Evolutionary conservation across 2,329 filamentous ascomycete genomes (phyloP).

Genomic region (Dissoconium aciculare): DNA sequence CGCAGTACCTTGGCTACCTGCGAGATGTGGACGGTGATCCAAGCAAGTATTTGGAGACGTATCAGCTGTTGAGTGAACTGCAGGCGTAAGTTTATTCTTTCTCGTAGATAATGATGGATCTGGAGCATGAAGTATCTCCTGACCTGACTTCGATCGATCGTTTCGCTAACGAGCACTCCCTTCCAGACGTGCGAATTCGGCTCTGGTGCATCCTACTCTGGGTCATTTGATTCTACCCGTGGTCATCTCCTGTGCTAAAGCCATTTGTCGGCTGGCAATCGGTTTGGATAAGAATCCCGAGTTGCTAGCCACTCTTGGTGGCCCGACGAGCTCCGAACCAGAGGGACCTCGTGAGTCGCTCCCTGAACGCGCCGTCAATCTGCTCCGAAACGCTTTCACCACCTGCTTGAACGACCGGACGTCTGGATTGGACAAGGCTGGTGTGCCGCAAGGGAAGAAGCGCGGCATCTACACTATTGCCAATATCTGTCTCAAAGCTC

Average conservation of each 20-base stretch:
- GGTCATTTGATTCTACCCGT: constrained; percentile 72
- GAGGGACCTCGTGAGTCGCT: constrained; percentile 58
- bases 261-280: constrained; percentile 70
- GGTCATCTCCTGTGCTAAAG: constrained; percentile 65
- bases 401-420: constrained; percentile 73
- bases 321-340: constrained; percentile 18
- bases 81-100: constrained; percentile 38
- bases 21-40: constrained; percentile 68
- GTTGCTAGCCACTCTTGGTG: constrained; percentile 47
- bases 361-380: constrained; percentile 75
- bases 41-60: constrained; percentile 58
- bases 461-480: constrained; percentile 81
- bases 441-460: constrained; percentile 67
- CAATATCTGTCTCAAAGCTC: constrained; percentile 74
- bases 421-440: constrained; percentile 38
- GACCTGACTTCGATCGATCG: too few relatives aligned
- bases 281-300: constrained; percentile 68
- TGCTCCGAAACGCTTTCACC: constrained; percentile 79
- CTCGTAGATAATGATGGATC: too few relatives aligned
- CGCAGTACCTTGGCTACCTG: constrained; percentile 66
- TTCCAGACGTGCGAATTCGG: constrained; percentile 55
- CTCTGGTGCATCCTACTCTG: constrained; percentile 62
- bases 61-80: constrained; percentile 57
- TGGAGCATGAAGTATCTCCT: too few relatives aligned
- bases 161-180: constrained; percentile 12